Conservation (phyloP, 768 basidiomycete species). For the Pulveroboletus ravenelii region DNA sequence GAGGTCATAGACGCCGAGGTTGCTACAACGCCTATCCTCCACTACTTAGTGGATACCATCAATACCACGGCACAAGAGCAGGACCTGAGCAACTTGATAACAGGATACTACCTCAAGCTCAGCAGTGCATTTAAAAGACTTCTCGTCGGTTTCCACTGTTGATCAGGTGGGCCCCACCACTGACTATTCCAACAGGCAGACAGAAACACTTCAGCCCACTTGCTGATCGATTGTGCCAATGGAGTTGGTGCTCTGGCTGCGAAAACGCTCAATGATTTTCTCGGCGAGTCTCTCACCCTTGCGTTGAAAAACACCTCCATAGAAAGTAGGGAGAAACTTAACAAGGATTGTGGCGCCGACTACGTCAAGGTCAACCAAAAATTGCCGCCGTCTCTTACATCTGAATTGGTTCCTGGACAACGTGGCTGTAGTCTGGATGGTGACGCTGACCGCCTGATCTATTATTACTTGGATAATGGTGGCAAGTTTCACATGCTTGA, state of each 20-base stretch:
- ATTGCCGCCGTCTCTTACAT: slow-evolving; percentile 70
- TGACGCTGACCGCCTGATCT: slow-evolving; percentile 96
- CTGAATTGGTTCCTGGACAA: slow-evolving; percentile 61
- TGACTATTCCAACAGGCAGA: slow-evolving; percentile 43
- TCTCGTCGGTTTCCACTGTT: slow-evolving; percentile 52
- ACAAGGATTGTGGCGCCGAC: slow-evolving; percentile 89
- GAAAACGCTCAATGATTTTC: slow-evolving; percentile 50
- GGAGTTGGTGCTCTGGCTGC: slow-evolving; percentile 86
- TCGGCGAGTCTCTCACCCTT: slow-evolving; percentile 59
- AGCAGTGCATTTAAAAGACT: slow-evolving; percentile 79
- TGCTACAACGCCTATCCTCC: slow-evolving; percentile 91
- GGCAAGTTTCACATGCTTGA: slow-evolving; percentile 87
- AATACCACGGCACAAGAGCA: slow-evolving; percentile 79
- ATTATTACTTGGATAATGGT: slow-evolving; percentile 81
- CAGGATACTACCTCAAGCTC: slow-evolving; percentile 83
- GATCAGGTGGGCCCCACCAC: not conserved
- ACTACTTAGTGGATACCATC: slow-evolving; percentile 87
- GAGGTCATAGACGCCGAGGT: slow-evolving; percentile 73
- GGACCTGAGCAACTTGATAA: slow-evolving; percentile 75
- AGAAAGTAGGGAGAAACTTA: slow-evolving; percentile 66
- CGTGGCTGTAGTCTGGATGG: slow-evolving; percentile 94
- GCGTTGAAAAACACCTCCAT: slow-evolving; percentile 66
- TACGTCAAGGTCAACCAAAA: slow-evolving; percentile 92
- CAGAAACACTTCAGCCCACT: slow-evolving; percentile 47
- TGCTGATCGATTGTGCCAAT: slow-evolving; percentile 97